Conservation (phyloP, 2,329 filamentous ascomycete species). For the Setomelanomma holmii region DNA sequence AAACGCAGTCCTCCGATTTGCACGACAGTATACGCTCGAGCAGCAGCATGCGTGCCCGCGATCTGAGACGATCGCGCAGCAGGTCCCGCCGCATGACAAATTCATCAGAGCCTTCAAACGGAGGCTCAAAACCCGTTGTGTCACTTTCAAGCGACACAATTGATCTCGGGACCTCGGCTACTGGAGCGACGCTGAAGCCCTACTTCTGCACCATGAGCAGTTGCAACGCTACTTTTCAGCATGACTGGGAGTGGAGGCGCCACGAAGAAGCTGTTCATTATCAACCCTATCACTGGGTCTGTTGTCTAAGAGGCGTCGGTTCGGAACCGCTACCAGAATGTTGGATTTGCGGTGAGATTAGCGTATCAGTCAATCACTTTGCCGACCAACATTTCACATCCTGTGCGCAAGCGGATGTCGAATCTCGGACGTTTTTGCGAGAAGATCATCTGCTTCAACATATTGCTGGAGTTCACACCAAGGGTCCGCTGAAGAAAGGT, state of each 20-base stretch:
- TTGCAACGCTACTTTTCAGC: background rate
- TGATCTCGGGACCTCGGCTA: no score
- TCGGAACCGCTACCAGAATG: background rate
- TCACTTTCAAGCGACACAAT: no score
- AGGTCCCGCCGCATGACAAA: no score
- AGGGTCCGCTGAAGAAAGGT: background rate
- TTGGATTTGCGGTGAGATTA: background rate
- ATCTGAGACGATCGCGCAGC: no score
- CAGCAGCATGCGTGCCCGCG: no score
- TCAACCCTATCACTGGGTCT: constrained; percentile 2
- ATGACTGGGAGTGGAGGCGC: background rate
- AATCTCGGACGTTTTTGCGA: constrained; percentile 4
- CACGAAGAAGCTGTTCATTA: constrained; percentile 4
- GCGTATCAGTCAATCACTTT: background rate
- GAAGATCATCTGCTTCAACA: constrained; percentile 13
- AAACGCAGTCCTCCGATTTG: no score
- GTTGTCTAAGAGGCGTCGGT: background rate
- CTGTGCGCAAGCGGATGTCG: background rate
- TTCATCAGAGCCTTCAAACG: no score
- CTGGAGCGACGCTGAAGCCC: no score
- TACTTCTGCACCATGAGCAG: background rate
- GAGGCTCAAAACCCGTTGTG: no score
- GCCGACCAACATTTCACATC: background rate
- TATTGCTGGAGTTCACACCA: constrained; percentile 4
- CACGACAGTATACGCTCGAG: no score